Evolutionary conservation across 1,284 basidiomycete genomes (phyloP), one percentile per base, ranked within the genome.

Genomic region (Rhodotorula sp.): DNA sequence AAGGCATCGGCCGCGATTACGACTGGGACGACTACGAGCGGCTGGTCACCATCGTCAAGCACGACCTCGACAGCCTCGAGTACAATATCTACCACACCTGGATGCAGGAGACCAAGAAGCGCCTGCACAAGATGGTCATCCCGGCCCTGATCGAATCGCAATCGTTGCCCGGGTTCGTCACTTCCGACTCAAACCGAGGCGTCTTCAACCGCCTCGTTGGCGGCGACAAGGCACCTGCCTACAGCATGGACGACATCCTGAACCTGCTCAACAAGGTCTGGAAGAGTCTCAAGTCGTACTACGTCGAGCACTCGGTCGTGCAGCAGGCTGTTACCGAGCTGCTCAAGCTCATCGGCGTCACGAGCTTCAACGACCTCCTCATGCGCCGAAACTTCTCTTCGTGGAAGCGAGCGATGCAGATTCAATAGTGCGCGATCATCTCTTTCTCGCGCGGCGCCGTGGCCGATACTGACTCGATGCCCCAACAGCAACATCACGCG

Each of bases 391-490:
- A 99, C 84, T 99, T 99, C 83, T 97, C 93, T 78, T 98, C 95
- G 4, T 99, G 97, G 97, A 99, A 99, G 83, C 88, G 97, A 84
- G 95, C 93, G 93, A 97, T 98, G 95, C 95, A 97, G 86, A 97
- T 97, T 70, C 95, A 98, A 80, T 97, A 98, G 83, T 78, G 45
- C 59, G 78, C 16, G 16, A 28, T 15, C 23, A 28, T 14, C 7
- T 50, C n/a, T n/a, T n/a, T n/a, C n/a, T n/a, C n/a, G n/a, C n/a
- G n/a, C 31, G 19, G 47, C 47, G 47, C n/a, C 6, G 16, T 8
- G 34, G 5, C 55, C 47, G 60, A 49, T 34, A 7, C 34, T 31
- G 16, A 38, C 34, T 49, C 8, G 23, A 19, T 64, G n/a, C n/a
- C n/a, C n/a, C n/a, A n/a, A n/a, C n/a, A 76, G 74, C 71, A 76